These are phyloP conservation scores for Nannochloropsis salina DNA, from an alignment of 108 stramenopile genomes.

Conservation along the genomic window DNA sequence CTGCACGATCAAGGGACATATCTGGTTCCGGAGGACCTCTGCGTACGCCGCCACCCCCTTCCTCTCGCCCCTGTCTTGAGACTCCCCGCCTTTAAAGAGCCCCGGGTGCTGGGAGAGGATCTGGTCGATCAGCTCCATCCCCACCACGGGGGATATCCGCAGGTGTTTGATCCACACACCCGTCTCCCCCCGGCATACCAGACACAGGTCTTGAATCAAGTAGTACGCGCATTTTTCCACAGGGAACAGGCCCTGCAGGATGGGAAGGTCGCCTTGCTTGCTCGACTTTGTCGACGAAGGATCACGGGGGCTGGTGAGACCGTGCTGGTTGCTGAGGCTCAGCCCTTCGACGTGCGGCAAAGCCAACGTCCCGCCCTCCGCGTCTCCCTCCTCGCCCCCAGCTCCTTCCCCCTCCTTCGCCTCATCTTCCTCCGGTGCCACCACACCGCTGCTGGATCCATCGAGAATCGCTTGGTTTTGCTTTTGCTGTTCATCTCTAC, in stretches of 20 bases:
- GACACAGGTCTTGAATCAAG: neutral
- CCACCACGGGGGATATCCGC: slow-evolving; percentile 29
- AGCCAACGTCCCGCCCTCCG: neutral
- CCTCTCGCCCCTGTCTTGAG: neutral
- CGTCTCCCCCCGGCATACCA: neutral
- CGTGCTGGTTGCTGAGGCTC: neutral
- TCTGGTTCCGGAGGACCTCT: slow-evolving; percentile 27
- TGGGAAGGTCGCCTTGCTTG: neutral
- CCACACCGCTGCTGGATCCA: neutral
- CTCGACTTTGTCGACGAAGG: neutral
- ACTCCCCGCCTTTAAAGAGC: slow-evolving; percentile 21
- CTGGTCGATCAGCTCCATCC: slow-evolving; percentile 41
- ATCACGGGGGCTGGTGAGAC: no score
- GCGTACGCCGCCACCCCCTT: neutral
- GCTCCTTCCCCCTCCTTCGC: neutral
- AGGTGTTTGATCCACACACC: slow-evolving; percentile 30
- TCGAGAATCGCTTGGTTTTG: neutral
- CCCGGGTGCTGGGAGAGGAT: slow-evolving; percentile 40
- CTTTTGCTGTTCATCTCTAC: slow-evolving; percentile 4
- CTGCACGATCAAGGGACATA: slow-evolving; percentile 40
- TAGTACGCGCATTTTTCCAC: neutral
- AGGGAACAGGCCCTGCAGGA: neutral
- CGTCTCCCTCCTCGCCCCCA: neutral
- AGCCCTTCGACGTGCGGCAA: neutral
- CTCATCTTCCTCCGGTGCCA: neutral